Percentiles rank a stretch among this genome's conserved stretches.
These are phyloP conservation scores for Erodium maritimum DNA, from an alignment of 345 rosid species.

Conservation along the genomic window DNA sequence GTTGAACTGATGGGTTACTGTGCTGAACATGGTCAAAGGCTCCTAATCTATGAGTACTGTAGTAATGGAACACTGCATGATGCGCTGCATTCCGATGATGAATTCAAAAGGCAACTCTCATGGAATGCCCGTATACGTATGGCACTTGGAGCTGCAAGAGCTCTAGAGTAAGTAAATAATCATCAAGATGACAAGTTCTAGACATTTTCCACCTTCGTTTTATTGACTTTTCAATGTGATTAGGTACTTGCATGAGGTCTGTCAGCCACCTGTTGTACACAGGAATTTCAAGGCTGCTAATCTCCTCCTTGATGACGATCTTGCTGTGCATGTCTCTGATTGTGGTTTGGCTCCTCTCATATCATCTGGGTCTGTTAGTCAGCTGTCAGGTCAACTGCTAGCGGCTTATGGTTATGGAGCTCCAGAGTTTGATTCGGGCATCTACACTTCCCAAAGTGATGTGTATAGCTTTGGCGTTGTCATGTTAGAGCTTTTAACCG, in stretches of 20 bases:
- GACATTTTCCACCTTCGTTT: neutral
- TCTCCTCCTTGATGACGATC: conserved; percentile 77
- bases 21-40: conserved; percentile 89
- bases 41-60: conserved; percentile 80
- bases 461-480: conserved; percentile 95
- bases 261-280: conserved; percentile 81
- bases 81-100: conserved; percentile 75
- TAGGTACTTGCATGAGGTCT: conserved; percentile 92
- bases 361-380: conserved; percentile 80
- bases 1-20: conserved; percentile 90
- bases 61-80: conserved; percentile 77
- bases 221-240: conserved; percentile 1
- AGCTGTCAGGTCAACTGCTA: conserved; percentile 85
- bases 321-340: conserved; percentile 64
- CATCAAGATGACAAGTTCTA: neutral
- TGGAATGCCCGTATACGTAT: conserved; percentile 77
- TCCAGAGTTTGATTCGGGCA: conserved; percentile 90
- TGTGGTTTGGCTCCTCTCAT: conserved; percentile 85
- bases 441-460: conserved; percentile 77
- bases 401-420: conserved; percentile 86
- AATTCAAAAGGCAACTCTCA: conserved; percentile 44
- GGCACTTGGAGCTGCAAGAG: conserved; percentile 94
- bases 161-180: conserved; percentile 64
- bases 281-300: conserved; percentile 81
- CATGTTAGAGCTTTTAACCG: conserved; percentile 94